phyloP scores from a whole-genome alignment of 345 rosid genomes.

The Eucalyptus brandiana region DNA sequence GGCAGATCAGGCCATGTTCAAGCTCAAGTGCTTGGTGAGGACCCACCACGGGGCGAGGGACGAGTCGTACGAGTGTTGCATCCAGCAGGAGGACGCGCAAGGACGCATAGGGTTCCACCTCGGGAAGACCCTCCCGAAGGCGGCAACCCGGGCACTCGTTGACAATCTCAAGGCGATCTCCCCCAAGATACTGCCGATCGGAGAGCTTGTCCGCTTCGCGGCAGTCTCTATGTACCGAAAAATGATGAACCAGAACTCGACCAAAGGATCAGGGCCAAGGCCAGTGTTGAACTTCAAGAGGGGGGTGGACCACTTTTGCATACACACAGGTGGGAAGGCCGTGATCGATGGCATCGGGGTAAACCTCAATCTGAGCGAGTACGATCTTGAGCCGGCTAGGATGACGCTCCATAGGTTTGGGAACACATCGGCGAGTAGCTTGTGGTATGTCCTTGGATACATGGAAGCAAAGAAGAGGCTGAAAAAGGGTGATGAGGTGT shows the following conservation, averaged over 20 bases:
- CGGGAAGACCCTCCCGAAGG: slow-evolving; percentile 62
- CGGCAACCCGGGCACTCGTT: slow-evolving; percentile 59
- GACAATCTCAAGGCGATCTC: slow-evolving; percentile 66
- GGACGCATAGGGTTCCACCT: slow-evolving; percentile 62
- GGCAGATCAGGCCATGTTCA: slow-evolving; percentile 42
- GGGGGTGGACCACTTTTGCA: slow-evolving; percentile 83
- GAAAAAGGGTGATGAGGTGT: slow-evolving; percentile 61
- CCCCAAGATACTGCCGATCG: slow-evolving; percentile 66
- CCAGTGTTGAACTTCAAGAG: slow-evolving; percentile 49
- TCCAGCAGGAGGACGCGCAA: slow-evolving; percentile 59
- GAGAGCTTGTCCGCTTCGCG: slow-evolving; percentile 53
- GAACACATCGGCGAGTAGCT: slow-evolving; percentile 86
- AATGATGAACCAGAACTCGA: background rate
- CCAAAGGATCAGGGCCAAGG: background rate
- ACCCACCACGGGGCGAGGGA: slow-evolving; percentile 84
- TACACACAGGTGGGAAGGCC: slow-evolving; percentile 92
- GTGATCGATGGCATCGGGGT: slow-evolving; percentile 78
- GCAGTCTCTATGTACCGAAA: slow-evolving; percentile 14
- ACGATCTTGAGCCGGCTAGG: slow-evolving; percentile 83
- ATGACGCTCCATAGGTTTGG: slow-evolving; percentile 94
- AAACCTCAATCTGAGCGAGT: slow-evolving; percentile 49
- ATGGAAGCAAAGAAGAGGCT: slow-evolving; percentile 86
- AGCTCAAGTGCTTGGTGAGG: slow-evolving; percentile 59
- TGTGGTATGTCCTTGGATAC: slow-evolving; percentile 89
- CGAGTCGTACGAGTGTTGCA: slow-evolving; percentile 59